A percentile compares a stretch with the other conserved stretches of the same genome.
Evolutionary conservation across 2,329 filamentous ascomycete genomes (phyloP).

Genomic region (Aurifilum marmelostoma): DNA sequence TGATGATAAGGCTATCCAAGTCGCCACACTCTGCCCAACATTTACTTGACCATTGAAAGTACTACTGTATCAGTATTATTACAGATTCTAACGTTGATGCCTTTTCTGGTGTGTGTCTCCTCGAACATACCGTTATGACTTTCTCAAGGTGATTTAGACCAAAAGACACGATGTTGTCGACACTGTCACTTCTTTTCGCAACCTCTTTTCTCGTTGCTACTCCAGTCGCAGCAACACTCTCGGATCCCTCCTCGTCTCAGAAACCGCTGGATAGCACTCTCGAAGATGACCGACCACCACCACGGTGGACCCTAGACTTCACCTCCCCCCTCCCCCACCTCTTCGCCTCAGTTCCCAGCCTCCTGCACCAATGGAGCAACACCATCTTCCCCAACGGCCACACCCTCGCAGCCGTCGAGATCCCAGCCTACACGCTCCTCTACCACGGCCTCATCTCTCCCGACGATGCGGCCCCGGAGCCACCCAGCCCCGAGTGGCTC

Average conservation of each 20-base stretch:
- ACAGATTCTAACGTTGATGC: not conserved
- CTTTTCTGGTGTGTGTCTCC: not conserved
- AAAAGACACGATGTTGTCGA: not conserved
- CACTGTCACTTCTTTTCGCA: not conserved
- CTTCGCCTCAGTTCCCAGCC: constrained; percentile 49
- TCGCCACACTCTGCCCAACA: not conserved
- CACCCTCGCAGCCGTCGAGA: constrained; percentile 48
- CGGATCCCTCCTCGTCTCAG: not conserved
- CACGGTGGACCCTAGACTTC: constrained; percentile 46
- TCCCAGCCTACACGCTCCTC: constrained; percentile 50
- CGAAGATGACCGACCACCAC: not conserved
- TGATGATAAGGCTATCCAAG: not conserved
- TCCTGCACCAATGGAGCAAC: constrained; percentile 55
- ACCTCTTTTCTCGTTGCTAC: not conserved
- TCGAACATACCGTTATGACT: not conserved
- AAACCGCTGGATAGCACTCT: not conserved
- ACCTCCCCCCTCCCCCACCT: constrained; percentile 51
- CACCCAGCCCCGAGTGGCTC: constrained; percentile 55
- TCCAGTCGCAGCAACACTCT: not conserved
- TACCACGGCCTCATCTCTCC: constrained; percentile 49
- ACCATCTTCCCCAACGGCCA: constrained; percentile 56
- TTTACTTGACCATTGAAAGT: not conserved
- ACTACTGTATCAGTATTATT: not conserved
- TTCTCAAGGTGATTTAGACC: not conserved
- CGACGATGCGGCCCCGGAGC: constrained; percentile 40